Base-by-base conservation (phyloP, 2,329 filamentous ascomycete species). In the Pseudogymnoascus sp. region DNA sequence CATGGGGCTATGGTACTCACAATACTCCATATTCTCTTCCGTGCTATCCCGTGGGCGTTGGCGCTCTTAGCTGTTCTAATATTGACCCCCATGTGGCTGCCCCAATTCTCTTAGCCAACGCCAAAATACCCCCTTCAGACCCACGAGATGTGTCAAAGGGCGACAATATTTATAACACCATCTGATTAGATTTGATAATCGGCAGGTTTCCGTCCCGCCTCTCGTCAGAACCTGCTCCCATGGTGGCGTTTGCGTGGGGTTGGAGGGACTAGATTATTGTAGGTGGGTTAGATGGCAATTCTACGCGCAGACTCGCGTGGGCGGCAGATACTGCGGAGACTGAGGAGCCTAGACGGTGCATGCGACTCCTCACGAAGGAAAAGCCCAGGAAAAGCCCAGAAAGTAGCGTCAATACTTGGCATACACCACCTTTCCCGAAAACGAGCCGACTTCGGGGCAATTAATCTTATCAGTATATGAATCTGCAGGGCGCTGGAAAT, bases 151-250 rank as follows among this genome's bases (percentile, higher is more conserved):
- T 52, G 45, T 55, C 45, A 33, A 55, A 12, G n/a, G 45, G 26
- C 26, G 2, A 7, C 26, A 31, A 33, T 55, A 55, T 55, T 55
- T 55, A 55, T 55, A 31, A 55, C 45, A 8, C 45, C 45, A 55
- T 33, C 45, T 55, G 45, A 55, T 55, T 55, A 55, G 45, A 55
- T 55, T 55, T 55, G 45, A 55, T 55, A 55, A 55, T 55, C 26
- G 45, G 26, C 26, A 31, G 11, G 26, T 33, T 31, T 33, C 45
- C 26, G 26, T 10, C 45, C n/a, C 16, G 8, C n/a, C 26, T 19
- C 26, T 5, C 12, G n/a, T 55, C n/a, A 6, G 4, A 31, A 31
- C 5, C 23, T 19, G 45, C 4, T 55, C 14, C 12, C 2, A 31
- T 19, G n/a, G 45, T 55, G 45, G 45, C 16, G n/a, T 33, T 6